phyloP scores from a whole-genome alignment of 2,329 filamentous ascomycete genomes.

The Waltergamsia citrina region DNA sequence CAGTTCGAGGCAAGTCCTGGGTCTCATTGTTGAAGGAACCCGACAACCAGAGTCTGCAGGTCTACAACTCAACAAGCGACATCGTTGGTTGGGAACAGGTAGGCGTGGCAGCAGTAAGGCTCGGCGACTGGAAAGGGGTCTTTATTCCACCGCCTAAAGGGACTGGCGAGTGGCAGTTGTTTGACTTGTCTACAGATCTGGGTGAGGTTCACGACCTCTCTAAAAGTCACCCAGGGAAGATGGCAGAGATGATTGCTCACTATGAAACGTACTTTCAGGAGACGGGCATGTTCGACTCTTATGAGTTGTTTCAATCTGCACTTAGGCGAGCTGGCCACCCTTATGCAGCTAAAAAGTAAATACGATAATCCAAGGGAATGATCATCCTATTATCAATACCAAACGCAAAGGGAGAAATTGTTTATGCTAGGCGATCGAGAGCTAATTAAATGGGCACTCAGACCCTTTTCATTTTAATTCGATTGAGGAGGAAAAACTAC shows the following conservation, averaged over 20 bases:
- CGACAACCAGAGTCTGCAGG: background rate
- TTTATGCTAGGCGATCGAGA: no score
- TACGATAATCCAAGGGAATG: no score
- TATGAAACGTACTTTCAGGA: constrained; percentile 1
- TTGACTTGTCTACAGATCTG: constrained; percentile 40
- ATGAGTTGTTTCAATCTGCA: no score
- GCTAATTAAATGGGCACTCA: no score
- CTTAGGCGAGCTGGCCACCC: no score
- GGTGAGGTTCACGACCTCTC: constrained; percentile 27
- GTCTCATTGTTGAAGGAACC: constrained; percentile 2
- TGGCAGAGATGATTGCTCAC: constrained; percentile 2
- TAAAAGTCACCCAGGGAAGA: background rate
- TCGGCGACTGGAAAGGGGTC: constrained; percentile 46
- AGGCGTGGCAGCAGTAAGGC: constrained; percentile 40
- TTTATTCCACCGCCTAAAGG: constrained; percentile 40
- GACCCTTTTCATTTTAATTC: no score
- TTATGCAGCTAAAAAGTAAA: no score
- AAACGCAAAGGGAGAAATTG: no score
- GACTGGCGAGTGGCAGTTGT: constrained; percentile 46
- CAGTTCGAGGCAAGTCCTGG: constrained; percentile 31
- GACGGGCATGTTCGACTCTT: no score
- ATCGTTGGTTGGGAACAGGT: constrained; percentile 47
- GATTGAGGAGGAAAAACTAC: no score
- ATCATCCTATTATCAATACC: no score
- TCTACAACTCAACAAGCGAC: constrained; percentile 22